A percentile compares a stretch with the other conserved stretches of the same genome.
These are phyloP conservation scores for Auriscalpium microsporum DNA, from an alignment of 768 basidiomycete species.

Conservation along the genomic window DNA sequence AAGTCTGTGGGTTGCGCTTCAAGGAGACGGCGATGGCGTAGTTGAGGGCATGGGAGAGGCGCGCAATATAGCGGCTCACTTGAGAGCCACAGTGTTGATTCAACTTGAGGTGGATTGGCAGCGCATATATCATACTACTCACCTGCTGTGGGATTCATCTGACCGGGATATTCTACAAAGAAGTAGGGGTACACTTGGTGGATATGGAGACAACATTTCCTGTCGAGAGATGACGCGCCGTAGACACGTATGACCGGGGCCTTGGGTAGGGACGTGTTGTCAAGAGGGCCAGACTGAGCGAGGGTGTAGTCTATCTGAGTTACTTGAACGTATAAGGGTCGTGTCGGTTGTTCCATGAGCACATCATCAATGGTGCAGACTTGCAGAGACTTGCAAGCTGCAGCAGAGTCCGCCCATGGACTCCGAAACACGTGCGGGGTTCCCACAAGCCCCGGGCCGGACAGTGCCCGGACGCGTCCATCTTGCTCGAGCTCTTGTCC, in stretches of 20 bases:
- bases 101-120: neutral
- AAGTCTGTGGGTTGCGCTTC: conserved; percentile 57
- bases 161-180: conserved; percentile 73
- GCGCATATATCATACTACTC: conserved; percentile 15
- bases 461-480: no score
- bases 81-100: neutral
- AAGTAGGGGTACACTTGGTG: conserved; percentile 95
- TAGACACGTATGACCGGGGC: conserved; percentile 84
- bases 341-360: conserved; percentile 5
- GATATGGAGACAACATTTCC: conserved; percentile 79
- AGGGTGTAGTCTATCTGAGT: conserved; percentile 60
- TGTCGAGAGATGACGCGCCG: conserved; percentile 69
- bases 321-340: conserved; percentile 33
- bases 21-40: conserved; percentile 78
- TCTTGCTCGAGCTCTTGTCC: neutral
- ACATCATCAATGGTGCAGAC: neutral
- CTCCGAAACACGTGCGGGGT: no score
- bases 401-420: no score
- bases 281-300: conserved; percentile 49
- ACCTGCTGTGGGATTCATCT: conserved; percentile 59
- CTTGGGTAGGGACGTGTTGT: conserved; percentile 47
- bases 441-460: no score
- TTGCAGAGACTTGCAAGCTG: no score
- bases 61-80: conserved; percentile 71
- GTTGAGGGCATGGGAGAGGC: conserved; percentile 69